phyloP scores from a whole-genome alignment of 805 yeast genomes.

The Blastobotrys americana region DNA sequence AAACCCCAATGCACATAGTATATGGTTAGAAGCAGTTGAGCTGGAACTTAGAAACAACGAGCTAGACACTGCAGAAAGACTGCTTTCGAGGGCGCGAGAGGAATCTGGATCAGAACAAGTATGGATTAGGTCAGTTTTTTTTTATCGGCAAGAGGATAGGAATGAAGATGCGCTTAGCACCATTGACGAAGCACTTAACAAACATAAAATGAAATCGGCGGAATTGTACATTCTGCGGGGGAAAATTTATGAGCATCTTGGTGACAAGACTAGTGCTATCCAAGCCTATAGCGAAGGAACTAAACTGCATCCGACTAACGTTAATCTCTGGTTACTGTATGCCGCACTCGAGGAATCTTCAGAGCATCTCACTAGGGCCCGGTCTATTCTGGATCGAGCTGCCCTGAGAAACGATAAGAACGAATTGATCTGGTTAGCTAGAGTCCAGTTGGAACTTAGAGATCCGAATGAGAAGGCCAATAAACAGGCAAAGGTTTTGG shows the following conservation, averaged over 20 bases:
- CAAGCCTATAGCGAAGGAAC: slow-evolving; percentile 45
- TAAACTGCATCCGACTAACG: slow-evolving; percentile 38
- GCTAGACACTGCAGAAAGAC: slow-evolving; percentile 30
- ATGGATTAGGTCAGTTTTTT: slow-evolving; percentile 55
- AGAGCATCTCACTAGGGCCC: slow-evolving; percentile 47
- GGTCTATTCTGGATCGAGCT: slow-evolving; percentile 67
- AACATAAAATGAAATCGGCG: slow-evolving; percentile 36
- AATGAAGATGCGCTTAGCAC: slow-evolving; percentile 35
- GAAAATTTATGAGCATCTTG: slow-evolving; percentile 39
- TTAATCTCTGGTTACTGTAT: slow-evolving; percentile 48
- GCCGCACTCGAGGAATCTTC: slow-evolving; percentile 43
- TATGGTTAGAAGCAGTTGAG: slow-evolving; percentile 70
- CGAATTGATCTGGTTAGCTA: slow-evolving; percentile 52
- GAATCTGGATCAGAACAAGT: slow-evolving; percentile 41
- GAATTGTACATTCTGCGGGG: slow-evolving; percentile 59
- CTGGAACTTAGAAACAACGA: slow-evolving; percentile 44
- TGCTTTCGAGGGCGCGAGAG: slow-evolving; percentile 37
- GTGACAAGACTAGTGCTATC: slow-evolving; percentile 37
- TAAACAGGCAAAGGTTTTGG: slow-evolving; percentile 37
- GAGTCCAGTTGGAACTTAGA: slow-evolving; percentile 47
- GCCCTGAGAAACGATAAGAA: slow-evolving; percentile 42
- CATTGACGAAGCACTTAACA: slow-evolving; percentile 34
- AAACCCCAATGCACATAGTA: slow-evolving; percentile 42
- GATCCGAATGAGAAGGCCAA: background rate
- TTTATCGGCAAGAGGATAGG: slow-evolving; percentile 38